Evolutionary conservation across 805 yeast species (phyloP), one percentile per base, ranked within the genome.

Genomic region (Metahyphopichia silvanorum): DNA sequence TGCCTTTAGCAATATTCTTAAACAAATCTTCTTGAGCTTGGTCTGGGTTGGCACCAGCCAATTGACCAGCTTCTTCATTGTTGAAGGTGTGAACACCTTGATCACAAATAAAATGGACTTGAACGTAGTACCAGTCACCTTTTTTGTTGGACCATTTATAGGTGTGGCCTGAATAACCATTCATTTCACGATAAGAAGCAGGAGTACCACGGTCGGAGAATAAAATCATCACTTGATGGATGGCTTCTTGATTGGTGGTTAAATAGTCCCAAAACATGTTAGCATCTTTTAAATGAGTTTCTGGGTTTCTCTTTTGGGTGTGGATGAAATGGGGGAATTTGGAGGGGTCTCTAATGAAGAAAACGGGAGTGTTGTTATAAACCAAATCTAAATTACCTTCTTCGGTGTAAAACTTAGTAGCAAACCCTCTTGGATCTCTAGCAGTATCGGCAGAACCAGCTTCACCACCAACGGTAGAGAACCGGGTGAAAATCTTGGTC

Each of bases 401-500:
- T 53, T 84, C 84, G 23, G 94, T 84, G 63, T 83, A 82, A 40
- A 85, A 72, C 62, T 86, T 85, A 49, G 80, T 76, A 32, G 93
- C 73, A 53, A 83, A 82, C 13, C 95, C 95, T 67, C 94, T 76
- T 49, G 94, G 94, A 59, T 85, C 95, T 67, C 95, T 77, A 17
- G 84, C 86, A 27, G 89, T 72, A 56, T 85, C 94, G 2, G 93
- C 78, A 23, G 87, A 75, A 29, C 93, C 95, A 34, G 67, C 60
- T 61, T 86, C 94, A 43, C 93, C 93, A 48, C 93, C 94, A 34
- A 85, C 95, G 19, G 93, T 85, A 46, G 93, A 84, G 63, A 86
- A 85, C 60, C 96, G 72, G 16, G 83, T 78, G 38, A 78, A 67
- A 39, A 79, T 71, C 54, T 74, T 76, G 21, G 95, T 85, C 63